These are phyloP conservation scores for Fusarium sp. DNA, from an alignment of 2,329 filamentous ascomycete genomes.

Conservation along the genomic window DNA sequence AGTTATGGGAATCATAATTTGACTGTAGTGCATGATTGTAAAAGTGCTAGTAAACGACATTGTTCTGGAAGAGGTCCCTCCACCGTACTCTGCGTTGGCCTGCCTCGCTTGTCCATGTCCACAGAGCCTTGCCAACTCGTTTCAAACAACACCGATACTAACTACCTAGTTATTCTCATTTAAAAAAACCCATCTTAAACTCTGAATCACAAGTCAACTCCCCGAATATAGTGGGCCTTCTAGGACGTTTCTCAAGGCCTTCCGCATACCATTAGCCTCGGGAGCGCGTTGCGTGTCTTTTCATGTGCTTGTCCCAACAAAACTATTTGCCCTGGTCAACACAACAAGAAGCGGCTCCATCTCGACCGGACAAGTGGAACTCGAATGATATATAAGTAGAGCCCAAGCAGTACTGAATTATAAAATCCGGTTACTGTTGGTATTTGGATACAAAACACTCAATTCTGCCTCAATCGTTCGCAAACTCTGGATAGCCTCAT, in stretches of 20 bases:
- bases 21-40: constrained; percentile 9
- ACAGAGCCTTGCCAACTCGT: constrained; percentile 3
- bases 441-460: background rate
- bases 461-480: background rate
- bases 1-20: constrained; percentile 3
- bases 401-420: background rate
- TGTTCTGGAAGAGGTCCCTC: constrained; percentile 10
- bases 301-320: constrained; percentile 49
- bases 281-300: constrained; percentile 33
- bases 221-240: constrained; percentile 34
- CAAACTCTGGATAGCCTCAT: constrained; percentile 19
- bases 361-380: constrained; percentile 29
- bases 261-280: constrained; percentile 35
- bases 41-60: background rate
- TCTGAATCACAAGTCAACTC: constrained; percentile 18
- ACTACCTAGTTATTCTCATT: background rate
- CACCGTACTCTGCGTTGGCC: constrained; percentile 12
- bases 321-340: constrained; percentile 34
- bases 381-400: constrained; percentile 21
- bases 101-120: constrained; percentile 21
- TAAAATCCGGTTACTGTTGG: background rate
- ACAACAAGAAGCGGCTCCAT: constrained; percentile 30
- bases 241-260: constrained; percentile 20
- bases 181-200: constrained; percentile 5
- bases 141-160: background rate